Evolutionary conservation across 1,284 basidiomycete species (phyloP), one percentile per base, ranked within the genome.

Genomic region (Tremellales sp.): DNA sequence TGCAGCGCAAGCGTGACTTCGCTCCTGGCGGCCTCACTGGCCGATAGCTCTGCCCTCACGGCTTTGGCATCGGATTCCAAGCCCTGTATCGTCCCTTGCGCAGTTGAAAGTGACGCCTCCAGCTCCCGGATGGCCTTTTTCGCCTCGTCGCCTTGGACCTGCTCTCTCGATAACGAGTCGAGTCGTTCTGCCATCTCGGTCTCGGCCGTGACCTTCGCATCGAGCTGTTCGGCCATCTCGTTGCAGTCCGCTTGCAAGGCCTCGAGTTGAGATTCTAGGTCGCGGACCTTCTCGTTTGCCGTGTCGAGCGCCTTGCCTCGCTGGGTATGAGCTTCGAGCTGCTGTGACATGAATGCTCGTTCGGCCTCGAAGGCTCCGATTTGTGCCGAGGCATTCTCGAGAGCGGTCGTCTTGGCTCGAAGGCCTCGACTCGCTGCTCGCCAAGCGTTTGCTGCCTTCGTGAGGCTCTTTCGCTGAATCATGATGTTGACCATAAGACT

Each of bases 111-210:
- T n/a, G n/a, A 36, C 24, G 53, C 33, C 33, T 56, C 54, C 22
- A 40, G 52, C 19, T 56, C 51, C 7, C 52, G 27, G 19, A 43
- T 45, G 35, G 48, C 54, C 21, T 40, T 45, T 17, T 43, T 27
- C 8, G 33, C 15, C 25, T 56, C 53, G n/a, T 40, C 40, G 3
- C 24, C 25, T 43, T 46, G 24, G 8, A 42, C 27, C 26, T 31
- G 45, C 25, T 36, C n/a, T n/a, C n/a, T n/a, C n/a, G n/a, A n/a
- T n/a, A n/a, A n/a, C n/a, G n/a, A n/a, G n/a, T 36, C 33, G 6
- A 36, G 33, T 15, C 13, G 6, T 36, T 36, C 15, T 36, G 15
- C 15, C 33, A 36, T n/a, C 13, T 15, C 33, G 13, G 15, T 36
- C 33, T 36, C 33, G 33, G 19, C 13, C 13, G 15, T 4, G 33